These are phyloP conservation scores for Pythium rhizo-oryzae DNA, from an alignment of 352 stramenopile species.

Conservation along the genomic window DNA sequence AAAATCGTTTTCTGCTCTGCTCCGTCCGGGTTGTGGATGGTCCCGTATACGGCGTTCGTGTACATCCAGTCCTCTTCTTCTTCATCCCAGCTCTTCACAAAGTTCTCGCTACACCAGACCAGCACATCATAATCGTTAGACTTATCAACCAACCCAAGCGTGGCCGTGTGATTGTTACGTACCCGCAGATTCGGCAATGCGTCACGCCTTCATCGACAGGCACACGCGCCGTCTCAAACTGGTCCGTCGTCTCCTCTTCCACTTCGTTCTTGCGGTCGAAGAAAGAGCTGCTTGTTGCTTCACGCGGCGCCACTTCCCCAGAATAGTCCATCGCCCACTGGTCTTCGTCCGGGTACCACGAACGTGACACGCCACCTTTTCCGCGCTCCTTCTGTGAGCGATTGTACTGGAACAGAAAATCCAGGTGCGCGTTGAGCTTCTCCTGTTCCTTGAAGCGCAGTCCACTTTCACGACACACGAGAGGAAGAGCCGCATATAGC, in stretches of 20 bases:
- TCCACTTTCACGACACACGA: slow-evolving; percentile 82
- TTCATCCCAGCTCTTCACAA: slow-evolving; percentile 86
- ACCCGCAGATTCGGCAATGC: slow-evolving; percentile 85
- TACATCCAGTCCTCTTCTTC: slow-evolving; percentile 92
- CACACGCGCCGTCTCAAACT: slow-evolving; percentile 71
- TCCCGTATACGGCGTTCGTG: slow-evolving; percentile 82
- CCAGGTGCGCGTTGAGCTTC: slow-evolving; percentile 78
- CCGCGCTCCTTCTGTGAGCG: slow-evolving; percentile 78
- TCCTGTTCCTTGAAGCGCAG: slow-evolving; percentile 79
- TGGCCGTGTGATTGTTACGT: slow-evolving; percentile 8
- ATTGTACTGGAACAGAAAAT: slow-evolving; percentile 90
- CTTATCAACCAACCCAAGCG: not conserved
- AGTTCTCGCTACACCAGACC: slow-evolving; percentile 53
- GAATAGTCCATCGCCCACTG: slow-evolving; percentile 83
- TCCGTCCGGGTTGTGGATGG: slow-evolving; percentile 58
- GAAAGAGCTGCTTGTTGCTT: slow-evolving; percentile 80
- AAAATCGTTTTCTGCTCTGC: slow-evolving; percentile 78
- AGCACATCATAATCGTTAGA: not conserved
- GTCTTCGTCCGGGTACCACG: slow-evolving; percentile 83
- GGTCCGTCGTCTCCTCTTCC: slow-evolving; percentile 52
- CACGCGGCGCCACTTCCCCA: slow-evolving; percentile 52
- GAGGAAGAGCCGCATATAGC: slow-evolving; percentile 78
- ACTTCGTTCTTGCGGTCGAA: slow-evolving; percentile 66
- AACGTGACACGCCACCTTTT: slow-evolving; percentile 79
- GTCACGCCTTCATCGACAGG: slow-evolving; percentile 80